Base-by-base conservation (phyloP, 1,284 basidiomycete species). In the Hortiboletus rubellus region DNA sequence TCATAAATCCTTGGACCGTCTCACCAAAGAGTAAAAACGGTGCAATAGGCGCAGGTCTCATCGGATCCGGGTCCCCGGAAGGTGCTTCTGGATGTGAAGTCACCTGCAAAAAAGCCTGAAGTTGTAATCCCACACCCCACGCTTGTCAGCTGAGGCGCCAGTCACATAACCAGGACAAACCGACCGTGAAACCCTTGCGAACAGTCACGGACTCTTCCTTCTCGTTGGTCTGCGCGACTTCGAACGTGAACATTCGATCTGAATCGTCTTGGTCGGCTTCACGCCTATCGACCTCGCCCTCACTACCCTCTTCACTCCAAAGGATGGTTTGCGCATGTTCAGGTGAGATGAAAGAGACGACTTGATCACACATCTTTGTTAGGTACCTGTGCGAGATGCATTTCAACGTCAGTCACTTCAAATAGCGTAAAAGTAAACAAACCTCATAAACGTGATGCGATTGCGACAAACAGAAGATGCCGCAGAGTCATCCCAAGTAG, bases 381-480 rank as follows among this genome's bases (percentile, higher is more conserved):
- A 85, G 74, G 60, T 84, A 86, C 46, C 27, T 27, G 27, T 27
- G 27, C 3, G 27, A 27, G 27, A 27, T 27, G 27, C 27, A 27
- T 27, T 27, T 27, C 27, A 4, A 27, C 27, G 7, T 27, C 27
- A 5, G 27, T 27, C 27, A 27, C 5, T 14, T 14, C 18, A 1
- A 30, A 41, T 4, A 47, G 6, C 43, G 30, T 50, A 1, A 1
- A 52, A 17, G 11, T 8, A 6, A n/a, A 53, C 70, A 15, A 60
- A 83, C 85, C 84, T 69, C 80, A 87, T 84, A 61, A 87, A 86
- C 0, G 82, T 85, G 7, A 82, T 70, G 14, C 84, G 74, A 66
- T 85, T 86, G 2, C 80, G 73, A 27, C 73, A 63, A 40, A 82
- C 76, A 4, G 82, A 73, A 0, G 77, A 72, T 2, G 71, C 51